phyloP scores from a whole-genome alignment of 2,329 filamentous ascomycete genomes.

The Penicillium italicum region DNA sequence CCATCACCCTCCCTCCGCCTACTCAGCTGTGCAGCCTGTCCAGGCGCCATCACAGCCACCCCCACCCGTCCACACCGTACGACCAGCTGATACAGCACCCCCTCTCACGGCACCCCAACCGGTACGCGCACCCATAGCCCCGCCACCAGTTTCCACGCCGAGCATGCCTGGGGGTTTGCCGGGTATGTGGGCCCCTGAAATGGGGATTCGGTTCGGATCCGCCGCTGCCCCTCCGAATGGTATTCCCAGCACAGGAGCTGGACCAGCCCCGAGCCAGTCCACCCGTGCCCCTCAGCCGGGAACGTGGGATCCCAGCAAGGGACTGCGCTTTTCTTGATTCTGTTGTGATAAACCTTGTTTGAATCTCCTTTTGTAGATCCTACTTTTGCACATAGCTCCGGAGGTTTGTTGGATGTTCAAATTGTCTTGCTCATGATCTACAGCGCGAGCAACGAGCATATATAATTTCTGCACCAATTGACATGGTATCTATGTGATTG shows the following conservation, averaged over 20 bases:
- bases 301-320: conserved; percentile 59
- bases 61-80: conserved; percentile 43
- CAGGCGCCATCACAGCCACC: conserved; percentile 42
- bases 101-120: conserved; percentile 49
- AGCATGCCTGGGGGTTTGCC: conserved; percentile 38
- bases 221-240: conserved; percentile 35
- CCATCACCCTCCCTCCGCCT: conserved; percentile 33
- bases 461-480: not conserved
- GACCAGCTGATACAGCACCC: conserved; percentile 27
- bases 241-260: conserved; percentile 22
- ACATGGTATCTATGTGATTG: not conserved
- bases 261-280: conserved; percentile 19
- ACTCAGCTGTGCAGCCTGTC: conserved; percentile 32
- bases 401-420: not conserved
- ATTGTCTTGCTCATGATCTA: not conserved
- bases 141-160: conserved; percentile 53
- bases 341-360: not conserved
- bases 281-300: conserved; percentile 28
- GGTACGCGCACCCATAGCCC: conserved; percentile 40
- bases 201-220: conserved; percentile 71
- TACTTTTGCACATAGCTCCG: not conserved
- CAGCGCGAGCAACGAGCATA: not conserved
- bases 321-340: conserved; percentile 53
- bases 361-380: not conserved
- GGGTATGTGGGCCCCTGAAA: conserved; percentile 72